Base-by-base conservation (phyloP, 176 grass and related monocot species). In the Juncus effusus region DNA sequence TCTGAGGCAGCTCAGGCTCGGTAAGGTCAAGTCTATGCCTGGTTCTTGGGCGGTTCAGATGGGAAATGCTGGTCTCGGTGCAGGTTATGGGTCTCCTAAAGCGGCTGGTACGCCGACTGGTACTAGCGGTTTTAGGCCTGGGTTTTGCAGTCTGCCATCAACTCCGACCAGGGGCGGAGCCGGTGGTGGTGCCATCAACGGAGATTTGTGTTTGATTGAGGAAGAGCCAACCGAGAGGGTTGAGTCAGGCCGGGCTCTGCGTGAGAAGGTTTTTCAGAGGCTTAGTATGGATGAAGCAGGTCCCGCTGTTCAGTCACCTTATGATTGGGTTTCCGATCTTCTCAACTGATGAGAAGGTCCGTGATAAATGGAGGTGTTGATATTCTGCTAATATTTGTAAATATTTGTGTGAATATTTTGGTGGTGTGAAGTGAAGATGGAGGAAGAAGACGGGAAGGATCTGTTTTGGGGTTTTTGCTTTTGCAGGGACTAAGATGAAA, bases 311-410 rank as follows among this genome's bases (percentile, higher is more conserved):
- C 55, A 72, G 7, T 60, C 76, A 0, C 77, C 82, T 3, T 82
- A 92, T 74, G 94, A 64, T 0, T 93, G 94, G 93, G 72, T 96
- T 2, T 96, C 85, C 0, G 88, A 96, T 7, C 61, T 97, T 38
- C 82, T 93, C 41, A 87, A 89, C 64, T 97, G 80, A 85, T 42
- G 13, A 42, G 28, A 47, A 47, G 36, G 40, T 11, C 3, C 3
- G 7, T 52, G 76, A 5, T 44, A 5, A 38, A 80, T 81, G 80
- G n/a, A 6, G 60, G 19, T 64, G 73, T 55, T 4, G 54, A 76
- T 76, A 72, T 59, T 16, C 58, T 53, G 72, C 51, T 75, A 75
- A 75, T 69, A 6, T 75, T 55, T 65, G 70, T 81, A 81, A 19
- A 81, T 75, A 62, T 5, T 47, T 51, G 62, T 79, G 76, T 76